Base-by-base conservation (phyloP, 2,329 filamentous ascomycete genomes). In the Colletotrichum abscissum region DNA sequence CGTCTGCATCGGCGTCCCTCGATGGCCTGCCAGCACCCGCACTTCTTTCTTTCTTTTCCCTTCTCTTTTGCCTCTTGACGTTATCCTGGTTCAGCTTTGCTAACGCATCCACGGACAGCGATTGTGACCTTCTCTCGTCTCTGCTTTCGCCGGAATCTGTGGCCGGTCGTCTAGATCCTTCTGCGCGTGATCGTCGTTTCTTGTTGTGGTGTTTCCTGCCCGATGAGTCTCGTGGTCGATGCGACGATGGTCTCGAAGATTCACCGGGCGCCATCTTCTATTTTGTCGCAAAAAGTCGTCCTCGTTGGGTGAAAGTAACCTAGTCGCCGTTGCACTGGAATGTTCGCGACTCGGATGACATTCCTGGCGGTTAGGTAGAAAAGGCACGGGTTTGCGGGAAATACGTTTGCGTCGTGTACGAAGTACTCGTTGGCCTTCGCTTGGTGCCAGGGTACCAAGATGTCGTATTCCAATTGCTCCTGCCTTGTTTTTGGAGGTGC, bases 71-170 rank as follows among this genome's bases (percentile, higher is more conserved):
- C 79, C 72, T 86, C 81, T 81, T 80, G 28, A 80, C 78, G 81
- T 94, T 92, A 67, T 89, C 83, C 63, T 89, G 86, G 77, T 94
- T 88, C 59, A 95, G 82, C 78, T 91, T 90, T 14, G 91, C 92
- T 62, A 95, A 82, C 5, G 92, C 91, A 76, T 90, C 89, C 3
- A 83, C 80, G 5, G 86, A 88, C 30, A 88, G 79, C 5, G 79
- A 72, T 49, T 78, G 80, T 5, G 78, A 76, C 28, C 77, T 77
- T 6, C 76, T 63, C 22, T 76, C 76, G 38, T 77, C 76, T 12
- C 78, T 71, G n/a, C 77, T 80, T 5, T 82, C 82, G 28, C 85
- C 83, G 0, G 81, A 78, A 6, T 78, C 78, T 2, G 83, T 79
- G 3, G 75, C 77, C 3, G 81, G 77, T n/a, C 81, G 78, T 56